Conservation (phyloP, 257 asterid genomes). For the Cynanchum wilfordii region DNA sequence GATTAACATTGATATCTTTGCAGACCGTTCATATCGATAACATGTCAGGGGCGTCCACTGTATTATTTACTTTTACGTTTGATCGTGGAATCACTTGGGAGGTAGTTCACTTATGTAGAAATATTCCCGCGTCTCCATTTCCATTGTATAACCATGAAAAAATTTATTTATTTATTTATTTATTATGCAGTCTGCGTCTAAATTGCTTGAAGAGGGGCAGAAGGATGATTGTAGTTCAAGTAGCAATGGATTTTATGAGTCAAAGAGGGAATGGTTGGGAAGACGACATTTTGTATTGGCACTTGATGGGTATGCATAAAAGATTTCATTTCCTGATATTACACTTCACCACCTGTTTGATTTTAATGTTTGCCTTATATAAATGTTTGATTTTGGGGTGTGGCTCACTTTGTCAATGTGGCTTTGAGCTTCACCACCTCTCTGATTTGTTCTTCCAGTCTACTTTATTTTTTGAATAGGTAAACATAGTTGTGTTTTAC, state of each 20-base stretch:
- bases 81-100: slow-evolving; percentile 95
- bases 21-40: slow-evolving; percentile 94
- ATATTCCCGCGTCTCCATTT: slow-evolving; percentile 6
- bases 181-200: slow-evolving; percentile 64
- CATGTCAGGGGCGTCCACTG: slow-evolving; percentile 91
- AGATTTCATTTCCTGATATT: neutral
- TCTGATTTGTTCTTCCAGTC: neutral
- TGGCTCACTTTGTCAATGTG: neutral
- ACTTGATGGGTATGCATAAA: slow-evolving; percentile 54
- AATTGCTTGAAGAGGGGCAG: slow-evolving; percentile 75
- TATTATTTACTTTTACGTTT: slow-evolving; percentile 77
- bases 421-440: neutral
- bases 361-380: neutral
- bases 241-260: slow-evolving; percentile 72
- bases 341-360: neutral
- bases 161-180: slow-evolving; percentile 9
- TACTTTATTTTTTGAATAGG: neutral
- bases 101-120: slow-evolving; percentile 38
- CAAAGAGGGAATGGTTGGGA: slow-evolving; percentile 99
- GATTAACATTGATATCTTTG: slow-evolving; percentile 30
- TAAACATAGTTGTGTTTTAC: neutral
- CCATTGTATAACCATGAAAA: slow-evolving; percentile 4
- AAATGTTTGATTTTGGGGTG: neutral
- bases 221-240: slow-evolving; percentile 61
- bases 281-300: slow-evolving; percentile 79